Base-by-base conservation (phyloP, 306 rosid species). In the Pachyrhizus erosus region DNA sequence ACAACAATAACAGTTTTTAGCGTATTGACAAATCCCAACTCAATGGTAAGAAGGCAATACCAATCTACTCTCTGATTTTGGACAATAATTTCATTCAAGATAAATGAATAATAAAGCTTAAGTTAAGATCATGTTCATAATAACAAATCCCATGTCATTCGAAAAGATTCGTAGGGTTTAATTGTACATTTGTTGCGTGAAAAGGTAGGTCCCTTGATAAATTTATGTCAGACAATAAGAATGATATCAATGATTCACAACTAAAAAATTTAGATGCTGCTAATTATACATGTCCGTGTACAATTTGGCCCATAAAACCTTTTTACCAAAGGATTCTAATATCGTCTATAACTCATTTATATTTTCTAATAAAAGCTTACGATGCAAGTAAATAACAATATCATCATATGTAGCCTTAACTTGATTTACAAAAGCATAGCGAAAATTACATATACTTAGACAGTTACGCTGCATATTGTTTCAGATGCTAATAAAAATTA, bases 121-220 rank as follows among this genome's bases (percentile, higher is more conserved):
- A 46, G 21, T 67, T 68, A 68, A 2, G 39, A 76, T 70, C 66
- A 79, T 58, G 34, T 67, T 60, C 39, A 42, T 31, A 46, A 71
- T 73, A 60, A 67, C 62, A 83, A 70, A 60, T 75, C 67, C 52
- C 68, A 31, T 6, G 83, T 82, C 82, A 76, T 62, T 82, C 72
- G 9, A 60, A 80, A 82, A 89, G 89, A 85, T 83, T 77, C 66
- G 27, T 76, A 46, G 5, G 76, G 58, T 65, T 48, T 51, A 65
- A 4, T 62, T 49, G 13, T 48, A 37, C 26, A 18, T 71, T 71
- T 31, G 42, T 55, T 17, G 45, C 45, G 2, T 31, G 2, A 55
- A 43, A 52, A 48, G 29, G 77, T 82, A 49, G 72, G 77, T 9
- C 77, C 64, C 18, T 58, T 51, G 46, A 64, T 9, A 45, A 24